These are phyloP conservation scores for Phytophthora niederhauseri DNA, from an alignment of 352 stramenopile genomes.

Conservation along the genomic window DNA sequence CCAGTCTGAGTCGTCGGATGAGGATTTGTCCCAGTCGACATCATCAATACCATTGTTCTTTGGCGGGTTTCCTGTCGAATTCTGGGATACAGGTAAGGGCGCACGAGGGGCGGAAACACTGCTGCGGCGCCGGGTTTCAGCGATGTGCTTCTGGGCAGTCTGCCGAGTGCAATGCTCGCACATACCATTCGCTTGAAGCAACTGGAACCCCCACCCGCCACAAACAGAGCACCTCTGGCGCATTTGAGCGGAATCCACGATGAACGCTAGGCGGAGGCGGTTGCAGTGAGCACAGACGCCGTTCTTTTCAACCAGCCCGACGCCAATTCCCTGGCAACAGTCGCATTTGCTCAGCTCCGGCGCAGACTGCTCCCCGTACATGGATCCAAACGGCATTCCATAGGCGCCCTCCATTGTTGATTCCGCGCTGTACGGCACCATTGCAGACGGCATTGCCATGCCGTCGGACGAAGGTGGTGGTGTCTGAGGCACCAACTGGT, in stretches of 20 bases:
- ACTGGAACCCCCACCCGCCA: slow-evolving; percentile 59
- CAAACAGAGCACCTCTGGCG: slow-evolving; percentile 56
- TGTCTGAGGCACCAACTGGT: slow-evolving; percentile 26
- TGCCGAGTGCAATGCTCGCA: slow-evolving; percentile 61
- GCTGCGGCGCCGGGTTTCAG: slow-evolving; percentile 9
- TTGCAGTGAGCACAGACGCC: slow-evolving; percentile 74
- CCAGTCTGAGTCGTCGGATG: slow-evolving; percentile 51
- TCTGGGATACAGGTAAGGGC: slow-evolving; percentile 5
- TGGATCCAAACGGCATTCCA: slow-evolving; percentile 14
- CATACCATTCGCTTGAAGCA: slow-evolving; percentile 52
- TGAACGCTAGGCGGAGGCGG: slow-evolving; percentile 68
- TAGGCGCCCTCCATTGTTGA: slow-evolving; percentile 22
- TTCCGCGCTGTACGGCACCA: slow-evolving; percentile 45
- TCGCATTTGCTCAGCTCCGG: slow-evolving; percentile 57
- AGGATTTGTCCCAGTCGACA: slow-evolving; percentile 59
- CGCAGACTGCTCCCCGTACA: slow-evolving; percentile 25
- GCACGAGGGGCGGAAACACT: slow-evolving; percentile 15
- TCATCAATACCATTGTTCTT: slow-evolving; percentile 28
- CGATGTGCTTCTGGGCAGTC: slow-evolving; percentile 18
- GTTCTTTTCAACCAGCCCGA: slow-evolving; percentile 74
- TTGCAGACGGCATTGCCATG: slow-evolving; percentile 29
- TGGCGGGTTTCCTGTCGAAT: slow-evolving; percentile 6
- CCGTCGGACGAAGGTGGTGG: slow-evolving; percentile 28
- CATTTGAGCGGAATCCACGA: slow-evolving; percentile 70
- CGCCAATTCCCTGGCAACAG: slow-evolving; percentile 54